Conservation (phyloP, 352 stramenopile species). For the Phytophthora litchii region DNA sequence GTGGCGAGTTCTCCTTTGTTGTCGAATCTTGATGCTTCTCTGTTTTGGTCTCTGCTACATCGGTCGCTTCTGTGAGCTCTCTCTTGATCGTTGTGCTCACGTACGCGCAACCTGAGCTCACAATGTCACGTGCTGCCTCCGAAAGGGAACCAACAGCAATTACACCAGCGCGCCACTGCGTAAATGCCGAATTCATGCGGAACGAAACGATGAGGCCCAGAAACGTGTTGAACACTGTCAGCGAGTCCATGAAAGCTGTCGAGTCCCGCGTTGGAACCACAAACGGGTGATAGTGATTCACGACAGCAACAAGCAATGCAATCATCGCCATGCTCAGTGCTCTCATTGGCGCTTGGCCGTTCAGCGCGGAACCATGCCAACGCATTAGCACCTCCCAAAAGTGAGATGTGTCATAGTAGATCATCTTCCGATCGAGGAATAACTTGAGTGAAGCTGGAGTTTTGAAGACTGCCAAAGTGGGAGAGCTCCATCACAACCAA, state of each 20-base stretch:
- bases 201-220: slow-evolving; percentile 81
- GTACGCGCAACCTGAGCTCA: slow-evolving; percentile 71
- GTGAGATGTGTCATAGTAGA: slow-evolving; percentile 78
- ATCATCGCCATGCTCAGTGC: slow-evolving; percentile 74
- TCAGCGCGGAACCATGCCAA: slow-evolving; percentile 80
- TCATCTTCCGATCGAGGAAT: slow-evolving; percentile 44
- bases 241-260: slow-evolving; percentile 76
- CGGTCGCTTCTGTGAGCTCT: slow-evolving; percentile 10
- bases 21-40: slow-evolving; percentile 5
- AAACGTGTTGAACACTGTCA: slow-evolving; percentile 90
- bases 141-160: slow-evolving; percentile 66
- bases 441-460: slow-evolving; percentile 2
- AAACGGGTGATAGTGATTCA: slow-evolving; percentile 67
- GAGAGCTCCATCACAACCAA: neutral
- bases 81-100: slow-evolving; percentile 54
- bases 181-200: slow-evolving; percentile 82
- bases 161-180: slow-evolving; percentile 76
- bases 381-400: slow-evolving; percentile 66
- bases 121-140: slow-evolving; percentile 67
- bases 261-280: slow-evolving; percentile 69
- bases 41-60: slow-evolving; percentile 1
- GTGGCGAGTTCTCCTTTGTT: slow-evolving; percentile 3
- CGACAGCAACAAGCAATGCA: slow-evolving; percentile 49
- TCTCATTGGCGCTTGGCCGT: slow-evolving; percentile 63
- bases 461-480: slow-evolving; percentile 19